phyloP scores from a whole-genome alignment of 2,329 filamentous ascomycete genomes.

The Fusarium liriodendri region DNA sequence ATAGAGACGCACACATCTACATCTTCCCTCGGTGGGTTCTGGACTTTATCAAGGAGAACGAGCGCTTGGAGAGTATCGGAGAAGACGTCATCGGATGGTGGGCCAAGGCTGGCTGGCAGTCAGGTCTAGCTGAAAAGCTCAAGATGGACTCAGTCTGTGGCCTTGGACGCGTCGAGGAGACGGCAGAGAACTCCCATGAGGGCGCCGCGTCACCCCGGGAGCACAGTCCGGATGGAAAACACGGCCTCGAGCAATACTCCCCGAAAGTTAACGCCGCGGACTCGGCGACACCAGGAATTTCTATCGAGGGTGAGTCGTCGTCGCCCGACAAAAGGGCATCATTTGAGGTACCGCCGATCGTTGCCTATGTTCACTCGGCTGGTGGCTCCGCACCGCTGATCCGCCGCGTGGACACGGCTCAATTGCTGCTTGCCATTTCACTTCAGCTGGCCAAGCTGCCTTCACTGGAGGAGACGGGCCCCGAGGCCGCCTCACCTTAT shows the following conservation, averaged over 20 bases:
- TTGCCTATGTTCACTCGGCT: constrained; percentile 83
- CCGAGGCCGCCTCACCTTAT: constrained; percentile 73
- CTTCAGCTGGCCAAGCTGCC: constrained; percentile 87
- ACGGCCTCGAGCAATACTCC: neutral
- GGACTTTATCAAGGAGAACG: constrained; percentile 83
- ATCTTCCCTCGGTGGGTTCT: constrained; percentile 93
- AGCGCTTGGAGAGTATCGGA: constrained; percentile 85
- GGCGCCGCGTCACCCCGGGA: constrained; percentile 44
- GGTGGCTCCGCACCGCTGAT: constrained; percentile 71
- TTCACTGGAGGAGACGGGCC: constrained; percentile 73
- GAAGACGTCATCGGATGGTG: constrained; percentile 96
- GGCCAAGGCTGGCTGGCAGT: constrained; percentile 94
- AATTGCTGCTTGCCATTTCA: constrained; percentile 83
- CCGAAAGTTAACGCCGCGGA: neutral
- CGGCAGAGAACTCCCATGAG: constrained; percentile 48
- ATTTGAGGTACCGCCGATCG: constrained; percentile 72
- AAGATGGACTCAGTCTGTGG: constrained; percentile 72
- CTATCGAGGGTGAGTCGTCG: constrained; percentile 1
- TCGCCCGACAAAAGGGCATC: constrained; percentile 31
- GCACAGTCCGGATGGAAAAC: constrained; percentile 32
- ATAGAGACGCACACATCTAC: constrained; percentile 94
- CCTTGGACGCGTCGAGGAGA: constrained; percentile 53
- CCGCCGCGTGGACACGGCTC: constrained; percentile 87
- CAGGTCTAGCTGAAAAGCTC: constrained; percentile 81
- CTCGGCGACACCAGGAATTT: constrained; percentile 3